phyloP scores from a whole-genome alignment of 768 basidiomycete genomes.

The Rhodotorula sphaerocarpa region DNA sequence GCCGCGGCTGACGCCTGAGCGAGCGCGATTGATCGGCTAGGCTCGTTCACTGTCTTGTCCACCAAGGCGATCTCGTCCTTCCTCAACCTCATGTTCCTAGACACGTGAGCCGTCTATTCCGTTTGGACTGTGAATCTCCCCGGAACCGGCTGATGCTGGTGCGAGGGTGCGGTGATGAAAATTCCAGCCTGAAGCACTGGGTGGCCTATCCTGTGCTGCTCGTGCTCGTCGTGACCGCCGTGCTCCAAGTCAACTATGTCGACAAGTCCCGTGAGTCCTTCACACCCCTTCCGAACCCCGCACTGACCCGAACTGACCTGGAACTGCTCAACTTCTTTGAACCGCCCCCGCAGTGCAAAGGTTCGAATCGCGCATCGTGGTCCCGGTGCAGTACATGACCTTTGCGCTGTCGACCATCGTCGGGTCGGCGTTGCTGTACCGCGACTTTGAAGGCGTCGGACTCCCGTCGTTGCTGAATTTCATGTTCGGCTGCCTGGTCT shows the following conservation, averaged over 20 bases:
- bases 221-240: slow-evolving; percentile 49
- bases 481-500: slow-evolving; percentile 16
- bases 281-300: slow-evolving; percentile 4
- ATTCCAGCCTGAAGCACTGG: slow-evolving; percentile 61
- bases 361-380: slow-evolving; percentile 90
- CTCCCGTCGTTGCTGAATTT: slow-evolving; percentile 16
- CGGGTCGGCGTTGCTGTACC: slow-evolving; percentile 86
- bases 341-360: slow-evolving; percentile 70
- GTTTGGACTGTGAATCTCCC: not conserved
- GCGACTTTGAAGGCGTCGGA: slow-evolving; percentile 61
- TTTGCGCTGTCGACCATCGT: slow-evolving; percentile 89
- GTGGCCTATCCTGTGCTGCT: slow-evolving; percentile 71
- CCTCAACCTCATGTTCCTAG: slow-evolving; percentile 51
- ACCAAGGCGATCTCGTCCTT: slow-evolving; percentile 88
- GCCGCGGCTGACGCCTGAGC: too few relatives aligned
- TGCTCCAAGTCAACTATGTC: slow-evolving; percentile 43
- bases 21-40: slow-evolving; percentile 43
- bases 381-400: slow-evolving; percentile 88
- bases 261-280: slow-evolving; percentile 35
- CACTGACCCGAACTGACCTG: not conserved
- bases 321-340: slow-evolving; percentile 1
- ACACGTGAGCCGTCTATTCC: not conserved
- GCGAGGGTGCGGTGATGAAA: too few relatives aligned
- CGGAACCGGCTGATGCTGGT: too few relatives aligned
- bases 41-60: slow-evolving; percentile 87